Base-by-base conservation (phyloP, 192 early-diverging fungal genomes). In the Podila epicladia region DNA sequence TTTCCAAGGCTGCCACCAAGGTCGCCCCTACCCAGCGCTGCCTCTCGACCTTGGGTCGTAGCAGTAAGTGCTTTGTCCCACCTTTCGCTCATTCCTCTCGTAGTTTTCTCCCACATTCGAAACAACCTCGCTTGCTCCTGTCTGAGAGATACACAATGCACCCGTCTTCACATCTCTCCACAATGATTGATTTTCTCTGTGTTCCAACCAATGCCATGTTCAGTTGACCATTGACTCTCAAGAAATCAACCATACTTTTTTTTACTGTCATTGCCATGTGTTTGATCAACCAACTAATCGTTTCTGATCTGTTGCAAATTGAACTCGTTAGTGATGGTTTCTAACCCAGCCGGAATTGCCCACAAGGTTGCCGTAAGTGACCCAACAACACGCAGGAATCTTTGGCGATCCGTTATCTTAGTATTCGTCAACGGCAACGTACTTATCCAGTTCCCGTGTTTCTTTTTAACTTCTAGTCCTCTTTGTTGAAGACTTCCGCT, bases 1-100 rank as follows among this genome's bases (percentile, higher is more conserved):
- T 80, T 49, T 59, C 77, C 62, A 80, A 80, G 77, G 77, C 61
- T 57, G 74, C 74, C 38, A 65, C 68, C 32, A 55, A 55, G n/a
- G 53, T 55, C 53, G 69, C 75, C 58, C 71, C 55, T 66, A 69
- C 77, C 61, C 77, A 80, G 77, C 77, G 77, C 71, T 72, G 70
- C 70, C 70, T 80, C 71, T 80, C 77, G 77, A 80, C 77, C 71
- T 35, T 80, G 35, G 67, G 77, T 73, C 77, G 77, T 65, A 73
- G 77, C 77, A 69, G 77, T 80, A 80, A 80, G 77, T 80, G 9
- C 51, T 58, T 53, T 17, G 13, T 59, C 35, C 28, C 50, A 33
- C 22, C 2, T 3, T 51, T 24, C 59, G 28, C 50, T 49, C 20
- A 9, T 0, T 35, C 50, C 11, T 9, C 5, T 22, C 5, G 4